Conservation (phyloP, 108 stramenopile species). For the Discostella pseudostelligera region DNA sequence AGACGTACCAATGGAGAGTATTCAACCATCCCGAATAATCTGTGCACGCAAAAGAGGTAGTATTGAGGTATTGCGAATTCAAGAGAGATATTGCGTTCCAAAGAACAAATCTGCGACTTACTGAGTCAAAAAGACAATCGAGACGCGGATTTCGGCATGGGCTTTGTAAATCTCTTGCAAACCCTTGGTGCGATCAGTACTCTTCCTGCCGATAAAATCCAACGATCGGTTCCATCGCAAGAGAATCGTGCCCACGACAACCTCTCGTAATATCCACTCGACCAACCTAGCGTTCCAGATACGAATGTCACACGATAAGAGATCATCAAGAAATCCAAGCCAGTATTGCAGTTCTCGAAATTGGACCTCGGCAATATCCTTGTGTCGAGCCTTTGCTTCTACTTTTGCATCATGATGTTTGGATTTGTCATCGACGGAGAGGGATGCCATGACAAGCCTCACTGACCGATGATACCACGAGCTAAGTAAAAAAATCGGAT, state of each 20-base stretch:
- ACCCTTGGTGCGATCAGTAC: slow-evolving; percentile 9
- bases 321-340: slow-evolving; percentile 73
- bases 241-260: slow-evolving; percentile 56
- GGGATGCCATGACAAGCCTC: slow-evolving; percentile 37
- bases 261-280: slow-evolving; percentile 62
- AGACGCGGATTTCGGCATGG: slow-evolving; percentile 34
- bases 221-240: slow-evolving; percentile 37
- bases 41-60: too few species aligned
- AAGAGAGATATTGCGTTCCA: not conserved
- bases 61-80: not conserved
- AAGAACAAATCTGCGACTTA: not conserved
- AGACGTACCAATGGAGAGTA: slow-evolving; percentile 30
- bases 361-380: slow-evolving; percentile 52
- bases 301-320: slow-evolving; percentile 70
- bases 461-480: slow-evolving; percentile 45
- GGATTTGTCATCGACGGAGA: slow-evolving; percentile 19
- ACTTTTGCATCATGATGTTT: slow-evolving; percentile 29
- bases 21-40: slow-evolving; percentile 38
- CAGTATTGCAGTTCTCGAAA: slow-evolving; percentile 56
- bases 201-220: slow-evolving; percentile 7
- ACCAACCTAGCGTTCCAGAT: slow-evolving; percentile 73
- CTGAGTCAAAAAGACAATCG: slow-evolving; percentile 39
- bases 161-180: slow-evolving; percentile 31
- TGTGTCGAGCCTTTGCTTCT: slow-evolving; percentile 56
- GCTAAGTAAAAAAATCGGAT: not conserved